Evolutionary conservation across 495 filamentous ascomycete species (phyloP), one percentile per base, ranked within the genome.

Genomic region (Penicillium subrubescens): DNA sequence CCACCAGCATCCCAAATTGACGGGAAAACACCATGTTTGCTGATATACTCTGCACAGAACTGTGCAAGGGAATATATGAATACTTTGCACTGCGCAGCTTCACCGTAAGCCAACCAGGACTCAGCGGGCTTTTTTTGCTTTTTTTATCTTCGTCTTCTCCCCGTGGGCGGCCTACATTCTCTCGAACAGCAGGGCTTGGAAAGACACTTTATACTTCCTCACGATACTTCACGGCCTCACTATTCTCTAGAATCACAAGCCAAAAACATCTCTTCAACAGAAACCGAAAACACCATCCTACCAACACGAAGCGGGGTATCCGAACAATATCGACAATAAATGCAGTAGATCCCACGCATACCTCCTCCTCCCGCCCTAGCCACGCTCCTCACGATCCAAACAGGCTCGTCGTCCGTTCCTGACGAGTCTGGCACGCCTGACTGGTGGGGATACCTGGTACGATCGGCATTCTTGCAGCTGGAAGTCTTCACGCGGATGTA

Each of bases 391-490:
- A 46, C 50, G 57, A 60, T 64, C 57, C 52, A 54, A 56, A 62
- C 7, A 43, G 44, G 56, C 37, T 60, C 39, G 39, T 62, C 33
- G 59, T 57, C 64, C 64, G 60, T 53, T 56, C 17, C 39, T 53
- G 55, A n/a, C 12, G 44, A 57, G 23, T 43, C 41, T 41, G n/a
- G 46, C 57, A 52, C 59, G 50, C 41, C 43, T 67, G 68, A 68
- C 43, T 68, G 68, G 66, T 65, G 71, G 71, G 53, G 55, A 67
- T 61, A 55, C 54, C 35, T 21, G 34, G 19, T 43, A 37, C 0
- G 71, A 73, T 73, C 71, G 60, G 39, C 71, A 68, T 62, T 69
- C 56, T 57, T 67, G 46, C 59, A 48, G 64, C 53, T 56, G 17
- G 19, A 19, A 37, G 37, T 65, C 62, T 63, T 62, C 62, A 65